A percentile compares a stretch with the other conserved stretches of the same genome.
Conservation (phyloP, 495 filamentous ascomycete genomes). For the Trichocladium uniseriatum region DNA sequence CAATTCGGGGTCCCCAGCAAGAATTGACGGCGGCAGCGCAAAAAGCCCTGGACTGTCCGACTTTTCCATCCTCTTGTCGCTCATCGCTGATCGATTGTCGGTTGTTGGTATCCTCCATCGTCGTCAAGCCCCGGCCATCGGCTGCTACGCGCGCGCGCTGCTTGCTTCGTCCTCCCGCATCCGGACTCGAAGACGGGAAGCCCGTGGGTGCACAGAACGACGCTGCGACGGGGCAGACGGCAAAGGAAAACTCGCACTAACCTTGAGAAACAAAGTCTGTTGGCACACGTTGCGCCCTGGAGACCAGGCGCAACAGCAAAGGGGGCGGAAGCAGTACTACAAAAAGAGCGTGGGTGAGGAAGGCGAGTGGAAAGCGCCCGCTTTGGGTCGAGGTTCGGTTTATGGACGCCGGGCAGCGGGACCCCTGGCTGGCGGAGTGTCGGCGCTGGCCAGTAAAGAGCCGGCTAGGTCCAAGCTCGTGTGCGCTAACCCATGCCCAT, state of each 20-base stretch:
- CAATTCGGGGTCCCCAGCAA: no score
- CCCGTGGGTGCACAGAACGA: background rate
- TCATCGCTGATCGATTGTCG: background rate
- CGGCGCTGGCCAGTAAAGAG: constrained; percentile 14
- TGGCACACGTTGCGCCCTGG: constrained; percentile 32
- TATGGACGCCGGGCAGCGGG: constrained; percentile 13
- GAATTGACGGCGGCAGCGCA: background rate
- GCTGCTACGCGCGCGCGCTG: background rate
- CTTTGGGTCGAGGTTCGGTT: constrained; percentile 29
- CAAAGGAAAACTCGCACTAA: constrained; percentile 9
- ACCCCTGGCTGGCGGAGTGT: constrained; percentile 19
- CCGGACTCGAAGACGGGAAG: background rate
- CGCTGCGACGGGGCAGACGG: background rate
- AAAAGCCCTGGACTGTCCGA: no score
- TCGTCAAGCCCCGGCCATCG: background rate
- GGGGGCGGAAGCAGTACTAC: constrained; percentile 21
- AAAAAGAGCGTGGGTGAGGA: constrained; percentile 27
- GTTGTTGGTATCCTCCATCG: background rate
- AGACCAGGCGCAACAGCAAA: constrained; percentile 30
- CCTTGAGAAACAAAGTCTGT: constrained; percentile 23
- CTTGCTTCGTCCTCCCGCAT: background rate
- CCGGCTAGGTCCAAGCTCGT: constrained; percentile 16
- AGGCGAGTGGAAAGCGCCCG: constrained; percentile 21
- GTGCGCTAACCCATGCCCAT: constrained; percentile 17
- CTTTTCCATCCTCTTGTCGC: background rate